phyloP scores from a whole-genome alignment of 2,329 filamentous ascomycete species.

The Thelonectria rubi region DNA sequence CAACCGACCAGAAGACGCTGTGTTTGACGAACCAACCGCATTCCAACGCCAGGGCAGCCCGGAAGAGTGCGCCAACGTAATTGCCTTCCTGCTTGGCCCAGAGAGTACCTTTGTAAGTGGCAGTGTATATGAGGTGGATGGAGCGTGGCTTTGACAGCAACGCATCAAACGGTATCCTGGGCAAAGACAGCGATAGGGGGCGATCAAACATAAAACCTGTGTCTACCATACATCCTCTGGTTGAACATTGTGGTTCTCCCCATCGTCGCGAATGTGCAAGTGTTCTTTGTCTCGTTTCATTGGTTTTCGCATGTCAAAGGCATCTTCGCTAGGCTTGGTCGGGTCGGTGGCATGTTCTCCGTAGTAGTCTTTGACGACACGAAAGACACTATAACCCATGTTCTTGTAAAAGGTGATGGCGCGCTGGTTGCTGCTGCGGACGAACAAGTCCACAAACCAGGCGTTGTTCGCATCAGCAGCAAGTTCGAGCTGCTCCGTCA shows the following conservation, averaged over 20 bases:
- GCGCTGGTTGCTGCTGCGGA: constrained; percentile 85
- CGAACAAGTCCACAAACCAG: constrained; percentile 97
- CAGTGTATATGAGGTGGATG: constrained; percentile 56
- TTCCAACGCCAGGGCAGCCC: constrained; percentile 56
- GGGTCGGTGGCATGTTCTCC: constrained; percentile 79
- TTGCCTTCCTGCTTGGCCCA: constrained; percentile 48
- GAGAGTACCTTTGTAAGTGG: constrained; percentile 50
- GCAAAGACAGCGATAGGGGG: neutral
- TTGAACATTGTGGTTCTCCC: constrained; percentile 79
- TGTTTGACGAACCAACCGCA: constrained; percentile 54
- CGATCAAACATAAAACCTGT: neutral
- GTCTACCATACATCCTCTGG: constrained; percentile 85
- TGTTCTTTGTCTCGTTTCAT: constrained; percentile 80
- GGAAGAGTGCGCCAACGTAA: constrained; percentile 47
- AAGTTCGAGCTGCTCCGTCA: constrained; percentile 84
- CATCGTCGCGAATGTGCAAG: constrained; percentile 81
- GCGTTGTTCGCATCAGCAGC: constrained; percentile 83
- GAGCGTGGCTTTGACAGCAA: constrained; percentile 49
- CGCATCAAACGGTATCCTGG: neutral
- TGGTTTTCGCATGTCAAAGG: constrained; percentile 96
- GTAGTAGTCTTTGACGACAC: constrained; percentile 91
- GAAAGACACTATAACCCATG: constrained; percentile 91
- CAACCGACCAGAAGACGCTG: constrained; percentile 47
- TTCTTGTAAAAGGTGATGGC: constrained; percentile 90
- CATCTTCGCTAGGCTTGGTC: constrained; percentile 77